Evolutionary conservation across 371 early-diverging fungal species (phyloP), one percentile per base, ranked within the genome.

Genomic region (Massospora cicadina): DNA sequence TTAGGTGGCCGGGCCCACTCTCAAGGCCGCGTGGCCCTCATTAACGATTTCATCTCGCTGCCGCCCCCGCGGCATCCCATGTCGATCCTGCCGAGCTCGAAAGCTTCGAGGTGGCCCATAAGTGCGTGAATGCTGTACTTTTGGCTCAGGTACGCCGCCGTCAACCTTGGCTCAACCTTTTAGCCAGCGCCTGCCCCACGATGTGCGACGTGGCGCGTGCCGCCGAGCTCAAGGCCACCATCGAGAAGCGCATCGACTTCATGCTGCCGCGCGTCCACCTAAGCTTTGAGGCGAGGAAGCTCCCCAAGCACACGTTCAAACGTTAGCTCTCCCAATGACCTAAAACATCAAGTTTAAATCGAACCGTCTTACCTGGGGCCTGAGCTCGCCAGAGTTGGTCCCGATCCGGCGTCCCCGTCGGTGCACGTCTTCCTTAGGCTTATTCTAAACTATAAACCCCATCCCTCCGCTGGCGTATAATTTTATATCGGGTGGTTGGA

Each of bases 71-170:
- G 26, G 5, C 43, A 24, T 43, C 13, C 10, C 12, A 23, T 17
- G 17, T 23, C 17, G 62, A 31, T 17, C 23, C 24, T 23, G 33
- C 32, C 24, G 12, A 62, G 21, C 31, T 62, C 13, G 43, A 24
- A 17, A 25, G 24, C 13, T 33, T 62, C 2, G 62, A 62, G 27
- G 53, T 12, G 2, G 21, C n/a, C 21, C 62, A 62, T 23, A 30
- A 26, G 30, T 62, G 62, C 26, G 43, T 62, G 25, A n/a, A 62
- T 62, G 62, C 26, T 62, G 23, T 62, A 62, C 25, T 27, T 62
- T 2, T 62, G 62, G 62, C 26, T 62, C 21, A 28, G 28, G 57
- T 57, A 57, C 10, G 43, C 43, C 17, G 43, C 5, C 10, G 5
- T 43, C 17, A 43, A 10, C 43, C 43, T 17, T 43, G 5, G 43